A percentile compares a stretch with the other conserved stretches of the same genome.
phyloP scores from a whole-genome alignment of 2,329 filamentous ascomycete genomes.

The Exophiala mesophila region DNA sequence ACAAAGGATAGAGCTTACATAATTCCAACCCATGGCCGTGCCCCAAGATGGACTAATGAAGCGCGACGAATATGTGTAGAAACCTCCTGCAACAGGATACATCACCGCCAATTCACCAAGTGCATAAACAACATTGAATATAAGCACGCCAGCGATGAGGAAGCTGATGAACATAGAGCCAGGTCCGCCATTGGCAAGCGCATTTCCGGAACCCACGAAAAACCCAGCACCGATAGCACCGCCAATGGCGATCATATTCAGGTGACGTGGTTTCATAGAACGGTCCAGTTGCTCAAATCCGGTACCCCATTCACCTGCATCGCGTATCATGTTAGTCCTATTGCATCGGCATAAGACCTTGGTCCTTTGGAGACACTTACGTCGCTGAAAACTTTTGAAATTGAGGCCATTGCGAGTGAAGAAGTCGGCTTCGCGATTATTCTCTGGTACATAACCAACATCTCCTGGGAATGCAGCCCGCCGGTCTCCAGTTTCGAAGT shows the following conservation, averaged over 20 bases:
- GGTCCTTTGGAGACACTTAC: constrained; percentile 14
- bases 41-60: constrained; percentile 43
- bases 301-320: constrained; percentile 9
- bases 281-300: constrained; percentile 14
- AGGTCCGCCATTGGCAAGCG: constrained; percentile 35
- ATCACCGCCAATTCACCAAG: constrained; percentile 76
- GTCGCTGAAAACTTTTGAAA: constrained; percentile 24
- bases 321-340: no score
- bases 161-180: constrained; percentile 41
- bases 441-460: no score
- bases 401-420: constrained; percentile 28
- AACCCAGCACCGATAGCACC: constrained; percentile 35
- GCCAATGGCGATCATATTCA: constrained; percentile 60
- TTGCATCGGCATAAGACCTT: background rate
- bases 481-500: no score
- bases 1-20: constrained; percentile 9
- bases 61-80: constrained; percentile 63
- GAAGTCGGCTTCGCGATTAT: constrained; percentile 22
- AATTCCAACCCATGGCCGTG: constrained; percentile 39
- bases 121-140: constrained; percentile 45
- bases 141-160: constrained; percentile 56
- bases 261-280: constrained; percentile 47
- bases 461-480: no score
- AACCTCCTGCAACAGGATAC: constrained; percentile 70
- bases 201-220: constrained; percentile 35